Base-by-base conservation (phyloP, 176 grass and related monocot genomes). In the Eragrostis curvula region DNA sequence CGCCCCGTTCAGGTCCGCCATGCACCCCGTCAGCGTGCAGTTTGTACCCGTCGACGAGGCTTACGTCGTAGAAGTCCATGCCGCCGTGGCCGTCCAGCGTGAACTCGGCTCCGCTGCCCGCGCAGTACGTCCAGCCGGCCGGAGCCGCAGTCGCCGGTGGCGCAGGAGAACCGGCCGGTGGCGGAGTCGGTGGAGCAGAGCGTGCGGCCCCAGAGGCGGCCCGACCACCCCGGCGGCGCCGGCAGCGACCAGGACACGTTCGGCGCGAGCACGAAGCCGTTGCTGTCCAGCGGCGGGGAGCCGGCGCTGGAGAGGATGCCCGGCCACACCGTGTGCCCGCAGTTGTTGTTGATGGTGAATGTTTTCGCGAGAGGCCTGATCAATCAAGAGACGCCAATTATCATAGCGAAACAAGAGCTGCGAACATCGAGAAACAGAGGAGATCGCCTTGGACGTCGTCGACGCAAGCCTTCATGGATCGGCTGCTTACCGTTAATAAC, bases 11-110 rank as follows among this genome's bases (percentile, higher is more conserved):
- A 4, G 1, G 6, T 4, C n/a, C n/a, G n/a, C 42, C 21, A 29
- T 32, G 64, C 17, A 30, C 32, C 8, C 2, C 44, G 25, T 13
- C 68, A 13, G 23, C 68, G 12, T 89, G 91, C 23, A 97, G 82
- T 79, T 97, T 97, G 87, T 88, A 97, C 39, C 87, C 88, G 46
- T 94, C 94, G 8, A 97, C 94, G n/a, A 97, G 86, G 89, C 94
- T 97, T 11, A 97, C 94, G 81, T 97, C 91, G 88, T 97, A 97
- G 68, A 88, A 90, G 81, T 97, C 94, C 42, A 77, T 18, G 30
- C 85, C 48, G 79, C 36, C 21, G 75, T 15, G 39, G 20, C 56
- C 74, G 85, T 62, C 80, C 17, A 97, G 83, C 23, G 91, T 94
- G 91, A 94, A 94, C 89, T 97, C 85, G 3, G 89, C 89, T 21